phyloP scores from a whole-genome alignment of 1,139 yeast genomes.

The Pneumocystis jirovecii region DNA sequence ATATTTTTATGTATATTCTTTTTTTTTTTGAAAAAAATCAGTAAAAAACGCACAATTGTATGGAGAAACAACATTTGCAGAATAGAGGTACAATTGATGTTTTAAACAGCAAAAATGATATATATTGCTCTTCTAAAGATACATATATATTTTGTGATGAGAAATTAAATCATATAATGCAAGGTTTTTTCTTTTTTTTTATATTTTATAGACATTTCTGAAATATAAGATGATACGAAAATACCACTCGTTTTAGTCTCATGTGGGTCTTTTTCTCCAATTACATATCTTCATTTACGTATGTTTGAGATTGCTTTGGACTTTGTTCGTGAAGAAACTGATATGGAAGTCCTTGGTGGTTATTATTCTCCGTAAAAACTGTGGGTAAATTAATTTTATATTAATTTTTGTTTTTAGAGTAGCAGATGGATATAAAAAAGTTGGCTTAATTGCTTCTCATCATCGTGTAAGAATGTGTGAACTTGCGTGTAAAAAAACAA shows the following conservation, averaged over 20 bases:
- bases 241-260: conserved; percentile 89
- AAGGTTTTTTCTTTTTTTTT: background rate
- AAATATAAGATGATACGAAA: conserved; percentile 29
- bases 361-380: conserved; percentile 63
- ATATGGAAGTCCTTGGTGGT: conserved; percentile 93
- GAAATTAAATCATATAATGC: background rate
- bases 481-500: conserved; percentile 90
- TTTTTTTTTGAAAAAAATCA: background rate
- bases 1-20: background rate
- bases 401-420: conserved; percentile 27
- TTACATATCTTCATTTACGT: conserved; percentile 81
- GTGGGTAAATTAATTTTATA: background rate
- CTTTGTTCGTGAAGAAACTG: conserved; percentile 78
- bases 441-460: conserved; percentile 74
- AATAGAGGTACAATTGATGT: background rate
- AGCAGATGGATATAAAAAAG: conserved; percentile 80
- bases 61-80: background rate
- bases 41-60: background rate
- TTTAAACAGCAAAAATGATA: background rate
- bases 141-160: background rate
- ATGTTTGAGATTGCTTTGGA: conserved; percentile 99
- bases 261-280: conserved; percentile 93
- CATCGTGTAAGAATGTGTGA: conserved; percentile 97
- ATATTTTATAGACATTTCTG: background rate
- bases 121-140: background rate